Percentiles rank a stretch among this genome's conserved stretches.
These are phyloP conservation scores for Arctium minus DNA, from an alignment of 129 eudicot species.

Conservation along the genomic window DNA sequence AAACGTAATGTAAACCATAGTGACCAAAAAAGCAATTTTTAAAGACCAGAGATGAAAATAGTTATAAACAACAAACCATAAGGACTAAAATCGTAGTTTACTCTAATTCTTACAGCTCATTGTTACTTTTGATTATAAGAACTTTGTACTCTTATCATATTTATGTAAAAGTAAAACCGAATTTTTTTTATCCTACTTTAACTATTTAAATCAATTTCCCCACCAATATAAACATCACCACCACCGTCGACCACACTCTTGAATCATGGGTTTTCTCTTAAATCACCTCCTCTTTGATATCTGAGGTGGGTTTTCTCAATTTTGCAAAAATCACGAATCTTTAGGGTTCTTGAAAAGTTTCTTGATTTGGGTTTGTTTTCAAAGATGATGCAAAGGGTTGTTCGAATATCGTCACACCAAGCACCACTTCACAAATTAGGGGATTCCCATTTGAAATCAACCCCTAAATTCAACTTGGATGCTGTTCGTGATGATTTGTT, in stretches of 20 bases:
- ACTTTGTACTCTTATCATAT: no score
- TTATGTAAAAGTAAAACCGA: no score
- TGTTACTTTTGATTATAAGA: no score
- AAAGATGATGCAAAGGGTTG: constrained; percentile 84
- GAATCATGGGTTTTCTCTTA: not conserved
- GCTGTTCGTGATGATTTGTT: constrained; percentile 29
- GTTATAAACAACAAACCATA: no score
- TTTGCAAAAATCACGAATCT: not conserved
- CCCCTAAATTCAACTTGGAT: constrained; percentile 57
- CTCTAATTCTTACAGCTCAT: no score
- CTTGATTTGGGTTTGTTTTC: not conserved
- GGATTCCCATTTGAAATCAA: constrained; percentile 51
- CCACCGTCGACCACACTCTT: not conserved
- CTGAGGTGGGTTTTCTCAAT: not conserved
- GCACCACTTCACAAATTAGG: constrained; percentile 43
- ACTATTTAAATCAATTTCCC: not conserved
- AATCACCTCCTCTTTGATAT: not conserved
- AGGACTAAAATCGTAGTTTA: no score
- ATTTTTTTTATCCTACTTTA: no score
- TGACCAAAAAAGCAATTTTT: no score
- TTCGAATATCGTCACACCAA: constrained; percentile 56
- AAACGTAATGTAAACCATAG: no score
- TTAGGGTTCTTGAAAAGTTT: not conserved
- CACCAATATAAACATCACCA: not conserved
- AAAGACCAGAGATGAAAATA: no score